Percentiles rank a stretch among this genome's conserved stretches.
Evolutionary conservation across 805 yeast genomes (phyloP).

Genomic region (Pichia exigua): DNA sequence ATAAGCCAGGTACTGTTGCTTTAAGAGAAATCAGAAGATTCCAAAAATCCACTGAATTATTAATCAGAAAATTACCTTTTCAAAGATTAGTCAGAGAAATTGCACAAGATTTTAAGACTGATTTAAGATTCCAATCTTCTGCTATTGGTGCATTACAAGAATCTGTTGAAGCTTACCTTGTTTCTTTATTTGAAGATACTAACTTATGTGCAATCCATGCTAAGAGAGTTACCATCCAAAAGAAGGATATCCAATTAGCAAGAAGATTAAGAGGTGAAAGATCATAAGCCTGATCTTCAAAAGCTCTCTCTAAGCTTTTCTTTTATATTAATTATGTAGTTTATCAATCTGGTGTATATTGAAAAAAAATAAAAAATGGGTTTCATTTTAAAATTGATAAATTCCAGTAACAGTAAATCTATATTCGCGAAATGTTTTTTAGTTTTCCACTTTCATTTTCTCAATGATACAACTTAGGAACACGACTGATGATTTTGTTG

Average conservation of each 20-base stretch:
- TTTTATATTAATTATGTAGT: not conserved
- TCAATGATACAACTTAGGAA: not conserved
- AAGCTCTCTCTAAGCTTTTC: too few relatives aligned
- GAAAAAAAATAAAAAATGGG: not conserved
- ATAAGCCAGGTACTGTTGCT: slow-evolving; percentile 96
- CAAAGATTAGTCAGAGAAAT: slow-evolving; percentile 95
- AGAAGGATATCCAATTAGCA: slow-evolving; percentile 96
- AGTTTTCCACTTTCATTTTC: not conserved
- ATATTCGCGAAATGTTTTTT: too few relatives aligned
- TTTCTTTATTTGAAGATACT: slow-evolving; percentile 93
- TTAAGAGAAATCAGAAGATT: slow-evolving; percentile 95
- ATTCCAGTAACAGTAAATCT: too few relatives aligned
- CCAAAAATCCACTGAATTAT: slow-evolving; percentile 91
- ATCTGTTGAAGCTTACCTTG: slow-evolving; percentile 97
- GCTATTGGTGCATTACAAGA: slow-evolving; percentile 98
- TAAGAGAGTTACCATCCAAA: slow-evolving; percentile 97
- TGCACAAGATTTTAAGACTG: slow-evolving; percentile 89
- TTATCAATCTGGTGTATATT: not conserved
- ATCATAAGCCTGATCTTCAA: slow-evolving; percentile 40
- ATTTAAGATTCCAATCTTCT: slow-evolving; percentile 92
- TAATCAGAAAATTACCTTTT: slow-evolving; percentile 95
- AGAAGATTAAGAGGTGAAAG: slow-evolving; percentile 97
- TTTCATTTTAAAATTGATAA: not conserved
- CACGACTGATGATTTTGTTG: not conserved
- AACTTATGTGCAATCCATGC: slow-evolving; percentile 98